Evolutionary conservation across 1,139 yeast species (phyloP), one percentile per base, ranked within the genome.

Genomic region (Taiozyma sp.): DNA sequence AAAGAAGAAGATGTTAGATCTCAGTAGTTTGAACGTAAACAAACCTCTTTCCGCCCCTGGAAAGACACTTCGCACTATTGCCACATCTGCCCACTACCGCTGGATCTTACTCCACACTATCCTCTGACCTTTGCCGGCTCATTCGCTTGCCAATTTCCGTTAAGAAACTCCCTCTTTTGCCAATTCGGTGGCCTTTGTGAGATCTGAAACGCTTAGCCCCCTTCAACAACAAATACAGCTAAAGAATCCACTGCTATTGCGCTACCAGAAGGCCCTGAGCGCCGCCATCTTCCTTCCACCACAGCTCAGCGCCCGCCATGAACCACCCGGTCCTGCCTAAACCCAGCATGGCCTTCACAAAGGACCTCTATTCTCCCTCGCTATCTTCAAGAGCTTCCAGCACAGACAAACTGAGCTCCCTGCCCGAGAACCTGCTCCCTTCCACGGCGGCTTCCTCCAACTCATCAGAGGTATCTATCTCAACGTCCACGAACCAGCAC

Each of bases 401-500:
- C 24, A 43, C 46, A 13, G 51, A 49, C 8, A 37, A 43, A 16
- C 47, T 49, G 11, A 32, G 46, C 16, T n/a, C 22, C 2, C 44
- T 49, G 11, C 51, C 51, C 1, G 46, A 42, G n/a, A 14, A 26
- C 19, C 30, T 42, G 40, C 24, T 37, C 16, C 14, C 35, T 16
- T 28, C 44, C 39, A 43, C 44, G 13, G 34, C 39, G 19, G 22
- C 44, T 5, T 28, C 44, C n/a, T 42, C 44, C 14, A 29, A 40
- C 29, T 40, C 42, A 4, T 40, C 42, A 11, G 16, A 40, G 13
- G 41, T 22, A 6, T 37, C 41, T 9, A 22, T 45, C 46, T 45
- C n/a, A 26, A 21, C 51, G 28, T 30, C 9, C 44, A 43, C 37
- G 48, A 49, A 44, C 53, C 50, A 32, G 35, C 50, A 14, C 21